These are phyloP conservation scores for Penicillium cinerascens DNA, from an alignment of 495 filamentous ascomycete genomes.

Conservation along the genomic window DNA sequence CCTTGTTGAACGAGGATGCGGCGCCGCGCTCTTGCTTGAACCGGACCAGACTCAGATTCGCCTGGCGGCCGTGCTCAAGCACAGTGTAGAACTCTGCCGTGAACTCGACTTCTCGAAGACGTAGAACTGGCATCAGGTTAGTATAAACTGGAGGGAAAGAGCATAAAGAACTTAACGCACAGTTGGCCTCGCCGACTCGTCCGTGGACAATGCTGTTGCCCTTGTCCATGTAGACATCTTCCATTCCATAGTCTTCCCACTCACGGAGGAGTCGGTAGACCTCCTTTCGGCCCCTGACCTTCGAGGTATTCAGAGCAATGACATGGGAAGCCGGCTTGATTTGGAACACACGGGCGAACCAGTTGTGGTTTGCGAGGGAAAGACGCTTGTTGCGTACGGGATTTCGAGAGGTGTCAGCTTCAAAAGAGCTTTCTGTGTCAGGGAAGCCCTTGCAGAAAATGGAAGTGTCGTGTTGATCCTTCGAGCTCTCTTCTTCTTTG, in stretches of 20 bases:
- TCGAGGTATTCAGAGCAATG: slow-evolving; percentile 69
- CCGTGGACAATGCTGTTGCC: slow-evolving; percentile 69
- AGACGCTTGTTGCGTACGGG: slow-evolving; percentile 14
- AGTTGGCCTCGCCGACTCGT: slow-evolving; percentile 67
- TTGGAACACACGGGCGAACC: slow-evolving; percentile 82
- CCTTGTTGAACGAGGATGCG: slow-evolving; percentile 76
- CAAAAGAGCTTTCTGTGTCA: slow-evolving; percentile 16
- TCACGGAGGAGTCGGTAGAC: slow-evolving; percentile 66
- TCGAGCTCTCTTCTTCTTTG: not conserved
- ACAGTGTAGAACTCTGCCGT: slow-evolving; percentile 80
- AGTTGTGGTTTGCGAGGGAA: slow-evolving; percentile 53
- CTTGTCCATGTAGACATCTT: slow-evolving; percentile 71
- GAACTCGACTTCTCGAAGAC: slow-evolving; percentile 74
- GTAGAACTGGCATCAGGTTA: slow-evolving; percentile 50
- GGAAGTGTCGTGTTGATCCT: slow-evolving; percentile 8
- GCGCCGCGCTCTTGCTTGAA: slow-evolving; percentile 88
- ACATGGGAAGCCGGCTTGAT: slow-evolving; percentile 76
- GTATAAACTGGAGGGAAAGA: not conserved
- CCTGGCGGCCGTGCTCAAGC: slow-evolving; percentile 68
- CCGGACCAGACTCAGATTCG: slow-evolving; percentile 70
- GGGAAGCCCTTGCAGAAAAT: slow-evolving; percentile 16
- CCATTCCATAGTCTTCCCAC: slow-evolving; percentile 78
- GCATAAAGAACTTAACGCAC: slow-evolving; percentile 54
- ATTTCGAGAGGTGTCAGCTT: slow-evolving; percentile 12
- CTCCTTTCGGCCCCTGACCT: slow-evolving; percentile 68